These are phyloP conservation scores for Syzygium oleosum DNA, from an alignment of 345 rosid genomes.

Conservation along the genomic window DNA sequence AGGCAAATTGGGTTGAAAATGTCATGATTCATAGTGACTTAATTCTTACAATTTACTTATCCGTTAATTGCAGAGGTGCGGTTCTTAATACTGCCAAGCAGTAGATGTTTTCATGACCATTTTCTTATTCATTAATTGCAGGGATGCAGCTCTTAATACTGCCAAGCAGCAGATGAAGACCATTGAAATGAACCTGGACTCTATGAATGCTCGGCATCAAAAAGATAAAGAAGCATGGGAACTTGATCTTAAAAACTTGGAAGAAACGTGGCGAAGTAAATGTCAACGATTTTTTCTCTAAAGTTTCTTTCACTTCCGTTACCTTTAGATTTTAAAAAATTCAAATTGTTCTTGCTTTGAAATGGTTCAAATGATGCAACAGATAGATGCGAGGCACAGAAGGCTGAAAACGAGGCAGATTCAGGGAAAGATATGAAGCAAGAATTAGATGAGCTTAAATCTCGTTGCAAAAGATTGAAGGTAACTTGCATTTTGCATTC, in stretches of 20 bases:
- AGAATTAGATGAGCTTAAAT: conserved; percentile 61
- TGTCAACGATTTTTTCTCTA: not conserved
- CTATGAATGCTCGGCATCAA: conserved; percentile 49
- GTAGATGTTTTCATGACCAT: conserved; percentile 26
- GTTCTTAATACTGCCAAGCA: conserved; percentile 18
- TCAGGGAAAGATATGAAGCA: conserved; percentile 48
- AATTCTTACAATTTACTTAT: not conserved
- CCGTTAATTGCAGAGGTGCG: not conserved
- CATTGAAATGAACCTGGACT: conserved; percentile 57
- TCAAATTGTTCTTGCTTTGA: conserved; percentile 1
- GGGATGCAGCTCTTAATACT: conserved; percentile 58
- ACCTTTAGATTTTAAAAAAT: not conserved
- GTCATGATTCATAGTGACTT: not conserved
- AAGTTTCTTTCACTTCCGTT: not conserved
- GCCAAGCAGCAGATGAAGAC: conserved; percentile 61
- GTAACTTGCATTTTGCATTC: conserved; percentile 21
- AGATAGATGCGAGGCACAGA: conserved; percentile 70
- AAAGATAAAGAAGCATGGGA: conserved; percentile 84
- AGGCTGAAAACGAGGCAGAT: conserved; percentile 69
- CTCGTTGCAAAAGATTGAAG: conserved; percentile 56
- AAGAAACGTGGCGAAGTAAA: conserved; percentile 87
- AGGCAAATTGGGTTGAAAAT: not conserved
- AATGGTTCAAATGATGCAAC: conserved; percentile 15
- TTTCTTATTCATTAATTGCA: conserved; percentile 19
- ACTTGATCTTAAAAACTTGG: conserved; percentile 67